Evolutionary conservation across 169 alveolate species (phyloP).

Genomic region (Amoebophrya sp.): DNA sequence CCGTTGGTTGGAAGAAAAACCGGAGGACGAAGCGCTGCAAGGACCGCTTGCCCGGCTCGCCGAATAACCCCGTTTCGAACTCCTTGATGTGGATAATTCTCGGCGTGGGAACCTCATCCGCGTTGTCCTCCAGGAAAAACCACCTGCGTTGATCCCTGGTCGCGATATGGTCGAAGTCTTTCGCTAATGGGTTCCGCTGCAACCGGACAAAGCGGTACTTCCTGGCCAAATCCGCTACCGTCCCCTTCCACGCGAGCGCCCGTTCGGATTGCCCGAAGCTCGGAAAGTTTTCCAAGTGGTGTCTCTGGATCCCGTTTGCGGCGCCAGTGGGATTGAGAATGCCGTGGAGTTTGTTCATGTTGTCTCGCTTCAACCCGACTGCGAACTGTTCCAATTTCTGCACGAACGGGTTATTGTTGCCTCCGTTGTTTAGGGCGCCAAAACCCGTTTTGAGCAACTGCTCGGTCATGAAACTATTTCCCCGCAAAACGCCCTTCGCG

Average conservation of each 20-base stretch:
- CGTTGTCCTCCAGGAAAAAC: background rate
- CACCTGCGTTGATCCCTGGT: background rate
- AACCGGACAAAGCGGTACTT: slow-evolving; percentile 20
- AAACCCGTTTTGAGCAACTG: background rate
- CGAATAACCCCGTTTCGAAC: background rate
- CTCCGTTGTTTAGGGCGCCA: too few species aligned
- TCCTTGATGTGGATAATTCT: background rate
- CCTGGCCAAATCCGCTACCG: background rate
- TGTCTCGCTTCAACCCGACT: too few species aligned
- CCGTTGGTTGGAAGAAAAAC: background rate
- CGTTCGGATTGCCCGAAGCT: too few species aligned
- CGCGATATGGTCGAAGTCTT: background rate
- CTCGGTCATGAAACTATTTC: background rate
- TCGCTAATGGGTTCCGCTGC: background rate
- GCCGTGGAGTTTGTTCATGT: too few species aligned
- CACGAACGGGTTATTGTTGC: too few species aligned
- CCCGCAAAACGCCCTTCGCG: background rate
- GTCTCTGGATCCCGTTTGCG: too few species aligned
- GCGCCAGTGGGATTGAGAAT: too few species aligned
- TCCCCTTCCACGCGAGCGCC: background rate
- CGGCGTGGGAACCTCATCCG: background rate
- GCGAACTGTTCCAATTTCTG: too few species aligned
- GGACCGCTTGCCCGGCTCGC: background rate
- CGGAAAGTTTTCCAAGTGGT: too few species aligned
- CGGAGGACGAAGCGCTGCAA: background rate